These are phyloP conservation scores for Dactylonectria estremocensis DNA, from an alignment of 2,329 filamentous ascomycete species.

Conservation along the genomic window DNA sequence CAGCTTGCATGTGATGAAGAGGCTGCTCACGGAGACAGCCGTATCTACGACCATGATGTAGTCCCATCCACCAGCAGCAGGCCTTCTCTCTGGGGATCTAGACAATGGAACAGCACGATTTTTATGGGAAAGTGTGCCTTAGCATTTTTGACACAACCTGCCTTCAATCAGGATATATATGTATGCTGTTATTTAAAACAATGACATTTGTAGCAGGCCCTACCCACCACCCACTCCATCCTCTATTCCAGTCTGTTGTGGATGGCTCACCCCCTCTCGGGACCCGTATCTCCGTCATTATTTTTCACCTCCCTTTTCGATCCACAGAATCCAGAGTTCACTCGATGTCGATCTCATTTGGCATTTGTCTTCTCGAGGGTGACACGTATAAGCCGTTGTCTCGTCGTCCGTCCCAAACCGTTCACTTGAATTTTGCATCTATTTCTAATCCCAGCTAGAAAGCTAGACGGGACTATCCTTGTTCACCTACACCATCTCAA, in stretches of 20 bases:
- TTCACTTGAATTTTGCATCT: constrained; percentile 15
- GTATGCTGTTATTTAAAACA: too few species aligned
- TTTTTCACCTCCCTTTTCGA: constrained; percentile 42
- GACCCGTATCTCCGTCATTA: constrained; percentile 38
- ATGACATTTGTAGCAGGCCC: too few species aligned
- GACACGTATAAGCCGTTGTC: constrained; percentile 43
- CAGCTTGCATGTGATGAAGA: too few species aligned
- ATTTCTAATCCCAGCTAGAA: constrained; percentile 21
- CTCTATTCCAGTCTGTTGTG: constrained; percentile 21
- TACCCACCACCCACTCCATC: constrained; percentile 6
- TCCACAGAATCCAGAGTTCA: constrained; percentile 33
- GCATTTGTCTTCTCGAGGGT: constrained; percentile 26
- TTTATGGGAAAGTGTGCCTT: too few species aligned
- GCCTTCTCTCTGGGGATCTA: too few species aligned
- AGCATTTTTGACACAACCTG: too few species aligned
- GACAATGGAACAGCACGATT: too few species aligned
- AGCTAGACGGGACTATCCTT: constrained; percentile 12
- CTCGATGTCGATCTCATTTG: constrained; percentile 38
- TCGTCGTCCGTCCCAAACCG: constrained; percentile 29
- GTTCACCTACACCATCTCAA: constrained; percentile 23
- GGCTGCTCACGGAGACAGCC: too few species aligned
- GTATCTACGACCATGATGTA: too few species aligned
- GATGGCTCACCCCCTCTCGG: constrained; percentile 37
- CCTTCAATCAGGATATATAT: too few species aligned
- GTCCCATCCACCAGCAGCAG: too few species aligned